phyloP scores from a whole-genome alignment of 768 basidiomycete species.

The Paxillus ammoniavirescens region DNA sequence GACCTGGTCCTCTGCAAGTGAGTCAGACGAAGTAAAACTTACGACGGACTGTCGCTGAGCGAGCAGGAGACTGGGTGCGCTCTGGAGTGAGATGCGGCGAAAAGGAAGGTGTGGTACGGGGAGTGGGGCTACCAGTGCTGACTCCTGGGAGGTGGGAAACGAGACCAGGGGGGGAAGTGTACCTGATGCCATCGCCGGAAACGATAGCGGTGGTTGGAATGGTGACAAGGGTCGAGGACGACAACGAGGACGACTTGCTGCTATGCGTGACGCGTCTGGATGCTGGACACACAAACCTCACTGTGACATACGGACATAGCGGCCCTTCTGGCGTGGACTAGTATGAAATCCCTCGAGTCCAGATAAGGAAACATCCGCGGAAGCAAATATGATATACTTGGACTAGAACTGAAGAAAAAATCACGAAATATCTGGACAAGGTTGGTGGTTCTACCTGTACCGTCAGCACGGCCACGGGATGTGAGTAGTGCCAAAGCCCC shows the following conservation, averaged over 20 bases:
- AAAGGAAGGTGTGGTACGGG: conserved; percentile 57
- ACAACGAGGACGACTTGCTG: not conserved
- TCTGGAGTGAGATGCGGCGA: conserved; percentile 60
- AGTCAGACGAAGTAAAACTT: conserved; percentile 74
- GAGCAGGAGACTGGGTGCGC: conserved; percentile 43
- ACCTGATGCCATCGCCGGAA: conserved; percentile 18
- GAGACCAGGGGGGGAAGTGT: conserved; percentile 20
- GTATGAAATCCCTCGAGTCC: conserved; percentile 17
- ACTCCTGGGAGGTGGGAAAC: conserved; percentile 31
- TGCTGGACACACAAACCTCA: not conserved
- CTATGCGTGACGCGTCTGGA: not conserved
- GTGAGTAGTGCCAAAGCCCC: not conserved
- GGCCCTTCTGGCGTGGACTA: conserved; percentile 8
- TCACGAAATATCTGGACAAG: too few species aligned
- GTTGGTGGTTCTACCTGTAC: too few species aligned
- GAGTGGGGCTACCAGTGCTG: conserved; percentile 21
- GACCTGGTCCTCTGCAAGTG: conserved; percentile 51
- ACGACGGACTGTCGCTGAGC: conserved; percentile 60
- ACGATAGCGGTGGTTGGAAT: conserved; percentile 9
- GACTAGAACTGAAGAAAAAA: too few species aligned
- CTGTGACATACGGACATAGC: not conserved
- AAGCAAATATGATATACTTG: too few species aligned
- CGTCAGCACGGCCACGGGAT: too few species aligned
- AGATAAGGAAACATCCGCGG: conserved; percentile 7
- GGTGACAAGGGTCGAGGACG: conserved; percentile 4